Percentiles rank a stretch among this genome's conserved stretches.
phyloP scores from a whole-genome alignment of 805 yeast species.

The Candida ficus region DNA sequence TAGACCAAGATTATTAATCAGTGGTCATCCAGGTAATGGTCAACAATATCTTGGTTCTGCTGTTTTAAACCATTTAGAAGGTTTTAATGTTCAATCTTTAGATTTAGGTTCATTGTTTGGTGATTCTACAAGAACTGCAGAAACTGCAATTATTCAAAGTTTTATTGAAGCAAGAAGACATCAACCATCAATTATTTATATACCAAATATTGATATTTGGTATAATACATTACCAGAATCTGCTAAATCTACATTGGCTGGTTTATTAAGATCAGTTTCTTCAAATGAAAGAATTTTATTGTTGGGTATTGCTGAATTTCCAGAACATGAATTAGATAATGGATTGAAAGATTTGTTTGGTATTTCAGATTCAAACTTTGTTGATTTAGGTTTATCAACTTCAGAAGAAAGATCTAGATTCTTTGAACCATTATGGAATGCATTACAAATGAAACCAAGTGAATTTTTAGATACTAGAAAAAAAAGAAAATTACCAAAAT shows the following conservation, averaged over 20 bases:
- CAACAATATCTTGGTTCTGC: slow-evolving; percentile 85
- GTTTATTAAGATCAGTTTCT: slow-evolving; percentile 60
- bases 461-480: slow-evolving; percentile 61
- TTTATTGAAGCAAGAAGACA: slow-evolving; percentile 86
- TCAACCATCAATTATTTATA: slow-evolving; percentile 77
- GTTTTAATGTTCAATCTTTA: slow-evolving; percentile 80
- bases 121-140: slow-evolving; percentile 78
- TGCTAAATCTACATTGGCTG: slow-evolving; percentile 66
- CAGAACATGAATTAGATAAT: slow-evolving; percentile 33
- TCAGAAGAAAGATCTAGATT: slow-evolving; percentile 45
- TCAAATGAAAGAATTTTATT: slow-evolving; percentile 71
- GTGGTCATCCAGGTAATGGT: slow-evolving; percentile 78
- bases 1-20: slow-evolving; percentile 72
- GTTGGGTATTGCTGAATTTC: slow-evolving; percentile 63
- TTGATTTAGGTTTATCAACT: slow-evolving; percentile 40
- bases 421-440: slow-evolving; percentile 48
- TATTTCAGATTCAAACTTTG: slow-evolving; percentile 41
- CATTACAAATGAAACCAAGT: slow-evolving; percentile 62
- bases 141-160: slow-evolving; percentile 75
- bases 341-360: slow-evolving; percentile 58
- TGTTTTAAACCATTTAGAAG: slow-evolving; percentile 75
- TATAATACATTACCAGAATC: slow-evolving; percentile 58
- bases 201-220: slow-evolving; percentile 84
- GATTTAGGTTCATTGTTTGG: slow-evolving; percentile 75
- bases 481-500: slow-evolving; percentile 26